These are phyloP conservation scores for Dactylella cylindrospora DNA, from an alignment of 2,329 filamentous ascomycete genomes.

Conservation along the genomic window DNA sequence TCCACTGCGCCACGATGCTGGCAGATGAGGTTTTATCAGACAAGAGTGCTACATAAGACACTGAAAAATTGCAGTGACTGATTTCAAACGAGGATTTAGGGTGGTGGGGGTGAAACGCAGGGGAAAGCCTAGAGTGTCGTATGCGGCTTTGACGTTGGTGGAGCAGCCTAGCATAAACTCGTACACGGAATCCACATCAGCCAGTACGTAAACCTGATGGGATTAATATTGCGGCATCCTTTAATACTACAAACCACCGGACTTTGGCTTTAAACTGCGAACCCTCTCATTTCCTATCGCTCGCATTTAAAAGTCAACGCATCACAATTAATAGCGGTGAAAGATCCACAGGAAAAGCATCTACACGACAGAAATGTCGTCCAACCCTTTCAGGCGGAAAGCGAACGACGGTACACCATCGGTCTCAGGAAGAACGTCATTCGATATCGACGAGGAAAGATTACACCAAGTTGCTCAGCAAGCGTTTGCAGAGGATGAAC, in stretches of 20 bases:
- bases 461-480: slow-evolving; percentile 42
- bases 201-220: slow-evolving; percentile 20
- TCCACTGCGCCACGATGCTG: slow-evolving; percentile 45
- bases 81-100: too few relatives aligned
- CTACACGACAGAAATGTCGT: slow-evolving; percentile 42
- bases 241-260: neutral
- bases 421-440: slow-evolving; percentile 36
- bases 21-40: too few relatives aligned
- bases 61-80: too few relatives aligned
- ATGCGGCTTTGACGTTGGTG: slow-evolving; percentile 26
- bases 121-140: slow-evolving; percentile 17
- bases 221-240: neutral
- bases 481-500: slow-evolving; percentile 35
- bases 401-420: slow-evolving; percentile 27
- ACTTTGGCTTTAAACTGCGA: neutral
- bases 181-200: slow-evolving; percentile 27
- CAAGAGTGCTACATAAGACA: slow-evolving; percentile 10
- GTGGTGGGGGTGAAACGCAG: too few relatives aligned
- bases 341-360: neutral
- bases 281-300: slow-evolving; percentile 1
- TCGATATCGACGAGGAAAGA: slow-evolving; percentile 41
- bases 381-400: slow-evolving; percentile 43
- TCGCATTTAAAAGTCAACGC: neutral
- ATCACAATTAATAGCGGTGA: neutral
- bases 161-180: slow-evolving; percentile 19